Conservation (phyloP, 139 green algal genomes). For the Picochlorum sp. region DNA sequence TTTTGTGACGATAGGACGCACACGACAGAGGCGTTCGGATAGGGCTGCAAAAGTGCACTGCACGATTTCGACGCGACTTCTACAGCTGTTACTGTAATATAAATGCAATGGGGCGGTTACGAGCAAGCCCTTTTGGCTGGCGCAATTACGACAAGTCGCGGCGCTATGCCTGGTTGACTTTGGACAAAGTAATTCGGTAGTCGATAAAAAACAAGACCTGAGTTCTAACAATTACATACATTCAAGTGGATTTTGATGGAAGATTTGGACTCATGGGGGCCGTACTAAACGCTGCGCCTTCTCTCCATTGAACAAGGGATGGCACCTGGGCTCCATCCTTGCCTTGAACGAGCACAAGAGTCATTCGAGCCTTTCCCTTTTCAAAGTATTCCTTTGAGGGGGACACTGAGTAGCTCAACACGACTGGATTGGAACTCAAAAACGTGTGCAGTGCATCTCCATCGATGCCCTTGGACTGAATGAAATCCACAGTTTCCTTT, state of each 20-base stretch:
- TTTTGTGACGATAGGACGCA: no score
- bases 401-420: constrained; percentile 21
- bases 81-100: no score
- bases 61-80: no score
- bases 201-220: no score
- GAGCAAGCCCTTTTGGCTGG: no score
- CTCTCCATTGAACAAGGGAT: constrained; percentile 21
- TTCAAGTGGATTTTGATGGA: background rate
- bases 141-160: no score
- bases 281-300: constrained; percentile 15
- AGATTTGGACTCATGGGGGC: constrained; percentile 19
- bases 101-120: no score
- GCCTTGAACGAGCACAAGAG: constrained; percentile 2
- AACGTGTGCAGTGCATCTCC: background rate
- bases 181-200: no score
- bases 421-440: constrained; percentile 17
- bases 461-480: constrained; percentile 12
- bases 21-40: no score
- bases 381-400: constrained; percentile 15
- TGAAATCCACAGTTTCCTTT: constrained; percentile 15
- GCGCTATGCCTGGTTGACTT: no score
- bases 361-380: constrained; percentile 18
- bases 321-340: constrained; percentile 7
- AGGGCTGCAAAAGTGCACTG: no score
- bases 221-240: no score